Conservation (phyloP, 1,284 basidiomycete genomes). For the Ganoderma meredithae region DNA sequence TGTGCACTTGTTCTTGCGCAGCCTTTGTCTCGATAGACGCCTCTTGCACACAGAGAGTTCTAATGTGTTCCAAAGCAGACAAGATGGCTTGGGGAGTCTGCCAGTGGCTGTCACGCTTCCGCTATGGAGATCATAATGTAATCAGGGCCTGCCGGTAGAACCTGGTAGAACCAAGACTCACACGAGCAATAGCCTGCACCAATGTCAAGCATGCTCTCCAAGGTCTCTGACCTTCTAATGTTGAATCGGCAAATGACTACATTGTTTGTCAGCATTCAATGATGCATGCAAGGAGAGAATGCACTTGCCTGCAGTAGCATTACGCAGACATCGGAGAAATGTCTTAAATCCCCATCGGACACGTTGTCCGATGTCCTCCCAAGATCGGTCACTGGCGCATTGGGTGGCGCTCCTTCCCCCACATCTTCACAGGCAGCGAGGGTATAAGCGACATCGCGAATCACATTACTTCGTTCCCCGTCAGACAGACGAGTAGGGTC, state of each 20-base stretch:
- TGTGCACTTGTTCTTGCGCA: slow-evolving; percentile 50
- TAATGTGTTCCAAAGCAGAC: slow-evolving; percentile 49
- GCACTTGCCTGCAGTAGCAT: slow-evolving; percentile 57
- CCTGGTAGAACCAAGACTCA: slow-evolving; percentile 42
- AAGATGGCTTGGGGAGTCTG: slow-evolving; percentile 51
- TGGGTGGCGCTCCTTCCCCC: slow-evolving; percentile 12
- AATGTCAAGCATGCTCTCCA: slow-evolving; percentile 50
- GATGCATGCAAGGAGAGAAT: slow-evolving; percentile 16
- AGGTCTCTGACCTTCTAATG: slow-evolving; percentile 40
- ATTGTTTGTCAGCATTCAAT: slow-evolving; percentile 38
- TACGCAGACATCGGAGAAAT: slow-evolving; percentile 54
- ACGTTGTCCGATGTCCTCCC: slow-evolving; percentile 16
- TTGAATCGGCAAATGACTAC: slow-evolving; percentile 34
- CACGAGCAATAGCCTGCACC: slow-evolving; percentile 50
- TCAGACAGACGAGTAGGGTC: slow-evolving; percentile 53
- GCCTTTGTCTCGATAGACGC: slow-evolving; percentile 29
- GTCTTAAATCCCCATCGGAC: slow-evolving; percentile 41
- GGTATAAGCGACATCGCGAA: slow-evolving; percentile 43
- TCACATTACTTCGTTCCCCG: slow-evolving; percentile 52
- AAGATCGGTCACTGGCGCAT: slow-evolving; percentile 21
- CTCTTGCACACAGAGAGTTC: slow-evolving; percentile 43
- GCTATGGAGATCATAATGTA: slow-evolving; percentile 43
- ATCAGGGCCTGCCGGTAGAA: slow-evolving; percentile 23
- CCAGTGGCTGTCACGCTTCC: slow-evolving; percentile 54
- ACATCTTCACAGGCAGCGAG: slow-evolving; percentile 32